Percentiles rank a stretch among this genome's conserved stretches.
Evolutionary conservation across 352 stramenopile species (phyloP).

Genomic region (Globisporangium solare): DNA sequence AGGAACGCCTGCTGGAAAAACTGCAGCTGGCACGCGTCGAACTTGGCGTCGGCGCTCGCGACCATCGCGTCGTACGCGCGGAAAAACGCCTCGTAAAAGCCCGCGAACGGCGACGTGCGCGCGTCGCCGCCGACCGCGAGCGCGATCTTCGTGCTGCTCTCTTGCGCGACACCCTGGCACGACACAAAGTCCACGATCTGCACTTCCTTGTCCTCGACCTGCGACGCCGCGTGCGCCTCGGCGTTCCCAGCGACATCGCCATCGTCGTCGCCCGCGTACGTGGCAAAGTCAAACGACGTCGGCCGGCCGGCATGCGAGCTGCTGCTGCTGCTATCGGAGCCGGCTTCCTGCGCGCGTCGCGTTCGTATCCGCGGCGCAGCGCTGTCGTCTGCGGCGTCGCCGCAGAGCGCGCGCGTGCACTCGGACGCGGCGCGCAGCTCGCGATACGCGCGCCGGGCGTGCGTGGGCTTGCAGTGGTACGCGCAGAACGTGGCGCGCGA

Average conservation of each 20-base stretch:
- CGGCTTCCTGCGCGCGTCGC: too few relatives aligned
- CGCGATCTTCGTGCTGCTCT: conserved; percentile 13
- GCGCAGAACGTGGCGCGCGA: conserved; percentile 39
- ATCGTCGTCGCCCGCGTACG: neutral
- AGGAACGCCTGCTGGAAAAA: conserved; percentile 65
- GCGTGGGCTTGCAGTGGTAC: conserved; percentile 45
- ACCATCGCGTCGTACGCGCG: conserved; percentile 61
- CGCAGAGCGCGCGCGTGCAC: conserved; percentile 7
- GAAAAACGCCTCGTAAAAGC: conserved; percentile 63
- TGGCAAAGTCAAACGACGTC: too few relatives aligned
- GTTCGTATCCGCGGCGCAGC: too few relatives aligned
- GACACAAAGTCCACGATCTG: conserved; percentile 31
- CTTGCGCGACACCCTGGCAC: conserved; percentile 28
- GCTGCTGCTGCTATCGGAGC: too few relatives aligned
- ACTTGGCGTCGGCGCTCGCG: conserved; percentile 41
- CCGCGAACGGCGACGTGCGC: conserved; percentile 31
- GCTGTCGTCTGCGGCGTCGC: too few relatives aligned
- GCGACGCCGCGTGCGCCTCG: too few relatives aligned
- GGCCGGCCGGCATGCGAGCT: too few relatives aligned
- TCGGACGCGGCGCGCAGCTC: conserved; percentile 11
- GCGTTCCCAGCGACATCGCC: neutral
- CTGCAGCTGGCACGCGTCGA: conserved; percentile 59
- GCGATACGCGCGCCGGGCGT: conserved; percentile 12
- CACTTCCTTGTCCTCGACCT: conserved; percentile 6
- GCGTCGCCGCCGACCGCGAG: conserved; percentile 32